Evolutionary conservation across 176 grass and related monocot species (phyloP), one percentile per base, ranked within the genome.

Genomic region (Cymbopogon citratus): DNA sequence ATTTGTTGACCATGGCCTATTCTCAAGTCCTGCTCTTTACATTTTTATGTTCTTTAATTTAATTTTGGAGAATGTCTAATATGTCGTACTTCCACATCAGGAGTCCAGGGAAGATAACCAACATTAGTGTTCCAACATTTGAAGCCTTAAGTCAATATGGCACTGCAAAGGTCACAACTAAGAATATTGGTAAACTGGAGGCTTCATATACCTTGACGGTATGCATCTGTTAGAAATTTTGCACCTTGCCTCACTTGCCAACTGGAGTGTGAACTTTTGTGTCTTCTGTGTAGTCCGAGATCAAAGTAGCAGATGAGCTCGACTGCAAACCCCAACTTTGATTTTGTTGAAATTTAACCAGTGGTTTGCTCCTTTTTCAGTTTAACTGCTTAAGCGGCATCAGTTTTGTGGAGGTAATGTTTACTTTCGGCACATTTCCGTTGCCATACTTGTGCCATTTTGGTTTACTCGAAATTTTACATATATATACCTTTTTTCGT

Each of bases 181-280:
- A 88, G 85, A 98, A 98, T 77, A 87, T 69, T 81, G 95, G 95
- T 62, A 76, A 91, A 79, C 62, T 98, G 19, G 92, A 98, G 87
- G 90, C 95, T 83, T 98, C 86, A 7, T 98, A 98, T 86, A 92
- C 88, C 66, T 90, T 98, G 79, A 94, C 95, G n/a, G 92, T 98
- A 86, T 68, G 75, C 43, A 76, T 85, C 6, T 72, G 23, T 44
- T 1, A 36, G 12, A 27, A 18, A 36, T 38, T 60, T 74, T 60
- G 14, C 24, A 56, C 65, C 27, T 38, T 83, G 33, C 46, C 4
- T 15, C 49, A 33, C 33, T 75, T 24, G 31, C 34, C 52, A 33
- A 57, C 19, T 74, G 3, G 31, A 57, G 11, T 74, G 1, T 56
- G 11, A 75, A 75, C 28, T 36, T 56, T 8, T n/a, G 5, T 9